phyloP scores from a whole-genome alignment of 1,284 basidiomycete genomes.

The Agaricales sp. region DNA sequence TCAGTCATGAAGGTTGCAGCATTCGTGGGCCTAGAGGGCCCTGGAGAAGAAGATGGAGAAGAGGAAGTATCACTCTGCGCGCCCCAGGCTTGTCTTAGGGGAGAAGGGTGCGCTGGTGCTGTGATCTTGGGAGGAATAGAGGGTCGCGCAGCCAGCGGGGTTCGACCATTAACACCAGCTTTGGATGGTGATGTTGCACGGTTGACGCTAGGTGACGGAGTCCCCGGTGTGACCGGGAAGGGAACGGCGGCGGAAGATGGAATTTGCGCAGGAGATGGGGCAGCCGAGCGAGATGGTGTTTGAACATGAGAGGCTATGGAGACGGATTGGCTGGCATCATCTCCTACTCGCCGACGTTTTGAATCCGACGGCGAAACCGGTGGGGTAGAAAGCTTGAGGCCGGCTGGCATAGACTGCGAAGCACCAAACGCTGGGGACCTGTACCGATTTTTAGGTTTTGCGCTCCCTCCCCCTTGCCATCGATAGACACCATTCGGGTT shows the following conservation, averaged over 20 bases:
- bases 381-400: slow-evolving; percentile 22
- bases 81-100: slow-evolving; percentile 59
- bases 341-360: slow-evolving; percentile 51
- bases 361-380: slow-evolving; percentile 29
- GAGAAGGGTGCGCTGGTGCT: slow-evolving; percentile 53
- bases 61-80: neutral
- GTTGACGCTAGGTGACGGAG: slow-evolving; percentile 3
- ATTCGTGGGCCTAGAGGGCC: slow-evolving; percentile 33
- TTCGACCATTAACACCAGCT: slow-evolving; percentile 17
- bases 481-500: slow-evolving; percentile 64
- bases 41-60: neutral
- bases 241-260: slow-evolving; percentile 14
- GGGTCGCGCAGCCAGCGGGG: slow-evolving; percentile 9
- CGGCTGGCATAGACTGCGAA: slow-evolving; percentile 29
- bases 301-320: slow-evolving; percentile 18
- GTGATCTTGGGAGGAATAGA: slow-evolving; percentile 28
- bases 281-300: slow-evolving; percentile 12
- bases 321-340: slow-evolving; percentile 25
- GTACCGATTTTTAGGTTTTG: slow-evolving; percentile 53
- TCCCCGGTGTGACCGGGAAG: slow-evolving; percentile 10
- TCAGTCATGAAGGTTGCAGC: slow-evolving; percentile 56
- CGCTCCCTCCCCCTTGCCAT: slow-evolving; percentile 61
- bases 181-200: slow-evolving; percentile 10
- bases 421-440: slow-evolving; percentile 57
- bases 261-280: slow-evolving; percentile 17